Percentiles rank a stretch among this genome's conserved stretches.
These are phyloP conservation scores for Rhododendron ferrugineum DNA, from an alignment of 148 eudicot species.

Conservation along the genomic window DNA sequence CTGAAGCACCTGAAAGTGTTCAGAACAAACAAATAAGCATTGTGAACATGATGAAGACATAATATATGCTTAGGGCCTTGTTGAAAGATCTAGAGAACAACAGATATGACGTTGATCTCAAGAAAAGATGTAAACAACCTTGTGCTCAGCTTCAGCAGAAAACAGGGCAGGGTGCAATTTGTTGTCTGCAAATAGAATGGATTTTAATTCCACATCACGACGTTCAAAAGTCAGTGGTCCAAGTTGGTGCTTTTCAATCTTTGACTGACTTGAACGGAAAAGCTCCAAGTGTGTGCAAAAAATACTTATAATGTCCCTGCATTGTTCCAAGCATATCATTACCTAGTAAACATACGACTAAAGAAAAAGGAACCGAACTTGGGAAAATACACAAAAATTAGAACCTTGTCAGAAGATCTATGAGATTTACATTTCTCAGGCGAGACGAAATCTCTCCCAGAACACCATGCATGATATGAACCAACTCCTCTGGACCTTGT, in stretches of 20 bases:
- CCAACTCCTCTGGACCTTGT: conserved; percentile 92
- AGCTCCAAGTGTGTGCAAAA: conserved; percentile 73
- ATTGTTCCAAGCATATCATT: conserved; percentile 19
- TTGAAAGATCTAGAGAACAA: conserved; percentile 4
- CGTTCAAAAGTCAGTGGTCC: conserved; percentile 53
- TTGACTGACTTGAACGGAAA: conserved; percentile 67
- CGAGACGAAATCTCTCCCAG: conserved; percentile 84
- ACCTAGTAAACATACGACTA: not conserved
- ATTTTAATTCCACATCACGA: conserved; percentile 65
- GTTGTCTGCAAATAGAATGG: conserved; percentile 61
- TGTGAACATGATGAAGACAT: not conserved
- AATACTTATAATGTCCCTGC: conserved; percentile 80
- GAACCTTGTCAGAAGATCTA: conserved; percentile 90
- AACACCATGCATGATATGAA: conserved; percentile 74
- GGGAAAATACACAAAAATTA: not conserved
- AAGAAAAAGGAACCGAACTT: not conserved
- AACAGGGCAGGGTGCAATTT: conserved; percentile 86
- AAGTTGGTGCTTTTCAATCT: conserved; percentile 52
- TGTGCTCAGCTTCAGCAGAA: conserved; percentile 92
- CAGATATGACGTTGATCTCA: not conserved
- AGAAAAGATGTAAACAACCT: conserved; percentile 38
- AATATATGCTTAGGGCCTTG: not conserved
- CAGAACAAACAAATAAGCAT: conserved; percentile 10
- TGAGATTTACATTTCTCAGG: conserved; percentile 69
- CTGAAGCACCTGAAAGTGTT: conserved; percentile 73